Percentiles rank a stretch among this genome's conserved stretches.
These are phyloP conservation scores for Aureobasidium sp. DNA, from an alignment of 2,329 filamentous ascomycete genomes.

Conservation along the genomic window DNA sequence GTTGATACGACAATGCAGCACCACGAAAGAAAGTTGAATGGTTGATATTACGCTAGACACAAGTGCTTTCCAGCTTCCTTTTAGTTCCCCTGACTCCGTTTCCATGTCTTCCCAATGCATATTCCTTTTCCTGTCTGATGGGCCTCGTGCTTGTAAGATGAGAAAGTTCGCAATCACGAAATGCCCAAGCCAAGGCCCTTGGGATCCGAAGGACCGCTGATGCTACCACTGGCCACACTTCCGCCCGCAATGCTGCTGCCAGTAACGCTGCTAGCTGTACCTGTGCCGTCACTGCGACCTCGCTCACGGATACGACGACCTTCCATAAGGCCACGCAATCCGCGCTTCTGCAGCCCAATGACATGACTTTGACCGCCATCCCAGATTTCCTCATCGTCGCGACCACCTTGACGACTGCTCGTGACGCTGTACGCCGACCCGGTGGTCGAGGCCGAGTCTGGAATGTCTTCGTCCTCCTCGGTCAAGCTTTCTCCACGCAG, in stretches of 20 bases:
- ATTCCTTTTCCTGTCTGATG: neutral
- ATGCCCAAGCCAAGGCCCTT: slow-evolving; percentile 13
- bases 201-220: neutral
- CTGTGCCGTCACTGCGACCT: slow-evolving; percentile 32
- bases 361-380: slow-evolving; percentile 73
- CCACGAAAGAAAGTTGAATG: neutral
- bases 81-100: neutral
- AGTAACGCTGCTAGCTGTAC: neutral
- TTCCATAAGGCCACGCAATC: slow-evolving; percentile 88
- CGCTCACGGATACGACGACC: slow-evolving; percentile 76
- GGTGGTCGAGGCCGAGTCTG: slow-evolving; percentile 27
- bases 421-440: slow-evolving; percentile 22
- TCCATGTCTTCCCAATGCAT: neutral
- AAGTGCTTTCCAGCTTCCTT: neutral
- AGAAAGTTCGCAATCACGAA: neutral
- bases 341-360: slow-evolving; percentile 90
- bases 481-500: slow-evolving; percentile 25
- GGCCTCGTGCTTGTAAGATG: neutral
- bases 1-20: too few relatives aligned
- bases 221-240: neutral
- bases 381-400: slow-evolving; percentile 61
- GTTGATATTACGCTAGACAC: neutral
- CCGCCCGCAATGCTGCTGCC: neutral
- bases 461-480: slow-evolving; percentile 27
- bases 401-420: slow-evolving; percentile 30